Percentiles rank a stretch among this genome's conserved stretches.
These are phyloP conservation scores for Spizellomyces punctatus DNA, from an alignment of 192 early-diverging fungal species.

Conservation along the genomic window DNA sequence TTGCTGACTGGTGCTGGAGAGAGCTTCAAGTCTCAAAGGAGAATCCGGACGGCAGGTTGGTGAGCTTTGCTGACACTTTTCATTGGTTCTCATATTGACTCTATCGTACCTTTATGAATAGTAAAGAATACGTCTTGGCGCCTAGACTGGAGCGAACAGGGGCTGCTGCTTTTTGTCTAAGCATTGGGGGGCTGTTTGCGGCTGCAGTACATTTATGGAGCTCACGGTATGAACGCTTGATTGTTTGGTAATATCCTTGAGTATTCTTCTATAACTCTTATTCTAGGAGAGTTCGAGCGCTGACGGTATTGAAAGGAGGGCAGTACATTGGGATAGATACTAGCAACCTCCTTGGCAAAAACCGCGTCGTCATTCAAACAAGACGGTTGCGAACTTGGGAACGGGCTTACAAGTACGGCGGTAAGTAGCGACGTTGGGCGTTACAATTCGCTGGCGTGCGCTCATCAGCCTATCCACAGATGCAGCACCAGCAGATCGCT, in stretches of 20 bases:
- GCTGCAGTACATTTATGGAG: slow-evolving; percentile 24
- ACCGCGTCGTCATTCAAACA: slow-evolving; percentile 10
- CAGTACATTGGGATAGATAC: slow-evolving; percentile 22
- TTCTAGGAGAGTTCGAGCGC: slow-evolving; percentile 13
- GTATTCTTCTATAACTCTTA: background rate
- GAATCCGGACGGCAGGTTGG: slow-evolving; percentile 16
- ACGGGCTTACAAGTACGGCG: background rate
- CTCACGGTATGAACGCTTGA: slow-evolving; percentile 1
- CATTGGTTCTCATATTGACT: background rate
- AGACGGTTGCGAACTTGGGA: background rate
- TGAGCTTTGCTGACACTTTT: background rate
- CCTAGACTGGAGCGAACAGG: slow-evolving; percentile 3
- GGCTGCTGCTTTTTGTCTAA: slow-evolving; percentile 5
- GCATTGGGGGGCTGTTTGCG: slow-evolving; percentile 10
- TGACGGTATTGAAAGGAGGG: slow-evolving; percentile 7
- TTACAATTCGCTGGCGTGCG: background rate
- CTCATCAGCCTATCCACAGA: background rate
- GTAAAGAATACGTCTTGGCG: slow-evolving; percentile 19
- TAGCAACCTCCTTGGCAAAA: slow-evolving; percentile 15
- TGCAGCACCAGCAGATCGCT: background rate
- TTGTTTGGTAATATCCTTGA: background rate
- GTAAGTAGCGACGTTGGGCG: background rate
- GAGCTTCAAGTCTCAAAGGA: slow-evolving; percentile 5
- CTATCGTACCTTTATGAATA: background rate
- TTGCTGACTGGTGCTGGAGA: slow-evolving; percentile 26